Evolutionary conservation across 1,284 basidiomycete genomes (phyloP), one percentile per base, ranked within the genome.

Genomic region (Ustilago esculenta): DNA sequence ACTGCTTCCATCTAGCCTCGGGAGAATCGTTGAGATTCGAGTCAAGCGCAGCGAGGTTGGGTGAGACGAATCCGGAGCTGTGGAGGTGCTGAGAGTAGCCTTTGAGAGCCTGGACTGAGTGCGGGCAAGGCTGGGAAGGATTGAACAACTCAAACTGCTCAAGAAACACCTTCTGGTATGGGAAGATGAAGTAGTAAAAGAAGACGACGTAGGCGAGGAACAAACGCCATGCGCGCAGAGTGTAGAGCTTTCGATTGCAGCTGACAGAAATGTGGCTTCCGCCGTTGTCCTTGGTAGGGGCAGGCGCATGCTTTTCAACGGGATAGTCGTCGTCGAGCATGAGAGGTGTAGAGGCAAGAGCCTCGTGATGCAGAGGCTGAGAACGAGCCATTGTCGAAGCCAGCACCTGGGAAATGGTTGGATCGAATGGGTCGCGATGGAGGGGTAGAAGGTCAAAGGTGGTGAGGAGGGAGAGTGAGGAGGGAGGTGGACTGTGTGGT

Each of bases 1-100:
- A 71, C 17, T 52, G 29, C 30, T 49, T 54, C 66, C 66, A 69
- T 6, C 44, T 33, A 3, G 40, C 23, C 21, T 69, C 55, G 17
- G 59, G 54, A 5, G 36, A 18, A 10, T 58, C 37, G 5, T 44
- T 42, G 11, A 27, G n/a, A 8, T n/a, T 4, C 7, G 25, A 9
- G 3, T 11, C 15, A 15, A 9, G 3, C 5, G 51, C 20, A 10
- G 5, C 8, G 20, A 6, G 2, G 41, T 18, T 7, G 21, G 40
- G 9, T 17, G 36, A 3, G 18, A 60, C 10, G 27, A 56, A 48
- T 24, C 35, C 44, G 9, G 56, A 33, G 20, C 25, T 40, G 24
- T 23, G 17, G 23, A 67, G 17, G 18, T 57, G 50, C 27, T 57
- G 25, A 2, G 36, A 23, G 25, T 65, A 65, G 24, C 61, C 61